These are phyloP conservation scores for Saccharomycopsis vini DNA, from an alignment of 805 yeast genomes.

Conservation along the genomic window DNA sequence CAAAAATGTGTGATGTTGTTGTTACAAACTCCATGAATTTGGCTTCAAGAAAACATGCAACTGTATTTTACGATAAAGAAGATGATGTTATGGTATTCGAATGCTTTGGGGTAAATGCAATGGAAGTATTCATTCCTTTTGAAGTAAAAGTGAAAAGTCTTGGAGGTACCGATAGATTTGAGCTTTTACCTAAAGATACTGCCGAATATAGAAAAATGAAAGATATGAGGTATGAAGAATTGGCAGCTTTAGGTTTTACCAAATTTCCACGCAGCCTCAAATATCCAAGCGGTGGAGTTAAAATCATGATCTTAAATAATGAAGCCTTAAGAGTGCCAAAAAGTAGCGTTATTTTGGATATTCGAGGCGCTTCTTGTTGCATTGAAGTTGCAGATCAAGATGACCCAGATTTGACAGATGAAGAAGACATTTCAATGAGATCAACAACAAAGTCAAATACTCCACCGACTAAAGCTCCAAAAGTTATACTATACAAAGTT, in stretches of 20 bases:
- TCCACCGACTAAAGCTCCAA: neutral
- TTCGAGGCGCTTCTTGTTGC: constrained; percentile 35
- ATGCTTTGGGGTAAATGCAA: constrained; percentile 49
- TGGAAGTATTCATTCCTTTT: constrained; percentile 42
- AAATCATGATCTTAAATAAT: constrained; percentile 20
- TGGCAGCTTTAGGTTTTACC: constrained; percentile 16
- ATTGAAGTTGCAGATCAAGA: constrained; percentile 31
- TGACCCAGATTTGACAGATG: constrained; percentile 18
- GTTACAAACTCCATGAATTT: constrained; percentile 14
- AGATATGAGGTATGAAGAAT: constrained; percentile 14
- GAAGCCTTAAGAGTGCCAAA: constrained; percentile 42
- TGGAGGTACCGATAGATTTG: constrained; percentile 17
- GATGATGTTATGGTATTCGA: constrained; percentile 28
- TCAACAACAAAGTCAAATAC: neutral
- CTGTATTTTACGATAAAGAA: constrained; percentile 10
- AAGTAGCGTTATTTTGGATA: constrained; percentile 40
- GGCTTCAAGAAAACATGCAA: constrained; percentile 18
- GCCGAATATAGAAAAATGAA: constrained; percentile 5
- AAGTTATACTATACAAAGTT: constrained; percentile 1
- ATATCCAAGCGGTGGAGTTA: constrained; percentile 8
- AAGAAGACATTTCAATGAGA: neutral
- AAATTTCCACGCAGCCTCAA: constrained; percentile 14
- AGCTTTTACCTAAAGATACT: constrained; percentile 13
- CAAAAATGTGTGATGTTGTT: constrained; percentile 38
- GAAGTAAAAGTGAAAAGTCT: constrained; percentile 24